phyloP scores from a whole-genome alignment of 371 early-diverging fungal species.

The Mortierella sp. region DNA sequence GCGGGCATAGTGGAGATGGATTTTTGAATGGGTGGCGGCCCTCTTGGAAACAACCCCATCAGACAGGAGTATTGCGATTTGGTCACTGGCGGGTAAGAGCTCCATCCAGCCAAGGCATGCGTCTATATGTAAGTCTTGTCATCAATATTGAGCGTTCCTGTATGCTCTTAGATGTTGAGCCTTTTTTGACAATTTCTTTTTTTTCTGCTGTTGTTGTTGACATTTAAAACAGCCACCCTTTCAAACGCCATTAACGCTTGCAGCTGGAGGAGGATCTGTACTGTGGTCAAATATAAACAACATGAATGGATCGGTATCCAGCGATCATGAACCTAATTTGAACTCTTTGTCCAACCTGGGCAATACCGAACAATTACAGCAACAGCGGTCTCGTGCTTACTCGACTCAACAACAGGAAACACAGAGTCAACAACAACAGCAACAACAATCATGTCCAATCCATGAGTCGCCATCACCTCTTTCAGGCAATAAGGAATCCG shows the following conservation, averaged over 20 bases:
- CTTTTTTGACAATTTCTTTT: neutral
- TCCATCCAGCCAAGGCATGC: constrained; percentile 24
- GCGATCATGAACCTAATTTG: neutral
- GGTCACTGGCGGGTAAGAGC: constrained; percentile 57
- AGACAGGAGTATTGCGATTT: constrained; percentile 53
- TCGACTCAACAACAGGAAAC: neutral
- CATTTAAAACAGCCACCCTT: constrained; percentile 40
- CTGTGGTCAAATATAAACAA: constrained; percentile 25
- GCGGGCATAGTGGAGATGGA: constrained; percentile 55
- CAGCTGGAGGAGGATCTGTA: constrained; percentile 48
- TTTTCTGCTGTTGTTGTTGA: too few species aligned
- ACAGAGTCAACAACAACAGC: constrained; percentile 4
- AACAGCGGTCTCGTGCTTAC: neutral
- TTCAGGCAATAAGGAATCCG: neutral
- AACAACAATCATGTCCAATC: constrained; percentile 3
- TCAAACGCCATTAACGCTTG: constrained; percentile 55
- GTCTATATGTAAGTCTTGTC: constrained; percentile 39
- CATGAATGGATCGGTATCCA: constrained; percentile 1
- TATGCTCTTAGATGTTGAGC: neutral
- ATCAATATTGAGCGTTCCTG: too few species aligned
- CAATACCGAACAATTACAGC: neutral
- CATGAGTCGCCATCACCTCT: neutral
- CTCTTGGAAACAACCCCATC: constrained; percentile 43
- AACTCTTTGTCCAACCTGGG: neutral
- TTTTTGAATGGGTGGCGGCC: constrained; percentile 56